Evolutionary conservation across 2,329 filamentous ascomycete genomes (phyloP).

Genomic region (Ustulina deusta): DNA sequence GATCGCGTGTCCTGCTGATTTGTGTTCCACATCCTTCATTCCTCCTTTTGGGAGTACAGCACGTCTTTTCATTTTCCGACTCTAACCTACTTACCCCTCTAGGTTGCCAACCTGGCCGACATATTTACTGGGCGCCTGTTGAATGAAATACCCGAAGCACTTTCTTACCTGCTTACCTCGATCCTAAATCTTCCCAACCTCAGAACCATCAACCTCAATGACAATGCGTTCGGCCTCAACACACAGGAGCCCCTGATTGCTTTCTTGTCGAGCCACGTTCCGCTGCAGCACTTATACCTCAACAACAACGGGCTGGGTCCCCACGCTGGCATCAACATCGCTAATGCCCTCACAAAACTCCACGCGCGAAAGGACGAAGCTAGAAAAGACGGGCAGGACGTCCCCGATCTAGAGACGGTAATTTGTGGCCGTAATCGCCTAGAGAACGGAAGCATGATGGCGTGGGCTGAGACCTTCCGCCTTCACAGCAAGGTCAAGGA

Average conservation of each 20-base stretch:
- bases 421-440: constrained; percentile 96
- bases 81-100: constrained; percentile 35
- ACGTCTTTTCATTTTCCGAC: neutral
- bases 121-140: constrained; percentile 97
- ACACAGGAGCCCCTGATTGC: constrained; percentile 92
- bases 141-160: constrained; percentile 90
- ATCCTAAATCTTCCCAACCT: constrained; percentile 88
- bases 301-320: constrained; percentile 99
- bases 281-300: constrained; percentile 92
- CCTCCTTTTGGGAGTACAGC: neutral
- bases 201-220: constrained; percentile 92
- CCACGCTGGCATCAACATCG: constrained; percentile 87
- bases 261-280: constrained; percentile 88
- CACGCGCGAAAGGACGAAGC: constrained; percentile 86
- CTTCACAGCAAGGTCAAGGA: constrained; percentile 84
- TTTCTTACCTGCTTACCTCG: constrained; percentile 85
- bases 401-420: constrained; percentile 92
- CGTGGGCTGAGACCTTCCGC: constrained; percentile 89
- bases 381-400: constrained; percentile 75
- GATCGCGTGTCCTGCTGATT: constrained; percentile 1
- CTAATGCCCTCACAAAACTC: constrained; percentile 85
- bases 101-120: constrained; percentile 91
- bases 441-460: constrained; percentile 95
- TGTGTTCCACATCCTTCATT: neutral
- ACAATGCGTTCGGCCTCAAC: constrained; percentile 98